phyloP scores from a whole-genome alignment of 345 rosid species.

The Turnera subulata region DNA sequence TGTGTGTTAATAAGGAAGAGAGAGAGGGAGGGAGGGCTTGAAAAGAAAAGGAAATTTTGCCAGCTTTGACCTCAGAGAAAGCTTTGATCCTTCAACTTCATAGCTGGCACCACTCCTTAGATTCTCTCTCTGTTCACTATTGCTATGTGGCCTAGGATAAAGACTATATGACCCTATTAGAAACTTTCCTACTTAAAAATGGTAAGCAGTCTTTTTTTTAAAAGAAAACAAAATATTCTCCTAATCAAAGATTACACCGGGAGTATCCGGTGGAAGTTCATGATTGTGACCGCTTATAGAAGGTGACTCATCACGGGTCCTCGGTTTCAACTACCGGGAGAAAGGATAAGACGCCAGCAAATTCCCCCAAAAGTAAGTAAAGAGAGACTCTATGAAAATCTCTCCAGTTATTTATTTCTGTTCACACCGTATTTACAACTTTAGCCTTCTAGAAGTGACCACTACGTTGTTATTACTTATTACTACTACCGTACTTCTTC shows the following conservation, averaged over 20 bases:
- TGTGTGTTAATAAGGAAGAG: no score
- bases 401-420: conserved; percentile 24
- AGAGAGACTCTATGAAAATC: not conserved
- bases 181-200: no score
- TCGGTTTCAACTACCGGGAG: conserved; percentile 10
- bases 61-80: conserved; percentile 85
- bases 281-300: conserved; percentile 22
- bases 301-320: conserved; percentile 47
- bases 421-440: not conserved
- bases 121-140: conserved; percentile 37
- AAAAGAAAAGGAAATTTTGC: conserved; percentile 21
- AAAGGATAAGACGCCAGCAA: conserved; percentile 30
- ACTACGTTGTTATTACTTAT: not conserved
- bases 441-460: no score
- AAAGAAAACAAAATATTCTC: no score
- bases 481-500: no score
- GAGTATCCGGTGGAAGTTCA: conserved; percentile 20
- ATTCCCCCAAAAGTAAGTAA: conserved; percentile 33
- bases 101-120: conserved; percentile 69
- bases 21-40: no score
- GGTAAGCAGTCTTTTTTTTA: no score
- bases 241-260: conserved; percentile 14
- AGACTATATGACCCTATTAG: not conserved
- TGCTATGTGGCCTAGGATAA: conserved; percentile 8
- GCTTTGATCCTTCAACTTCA: conserved; percentile 63